These are phyloP conservation scores for Phanerochaete carnosa DNA, from an alignment of 768 basidiomycete genomes.

Conservation along the genomic window DNA sequence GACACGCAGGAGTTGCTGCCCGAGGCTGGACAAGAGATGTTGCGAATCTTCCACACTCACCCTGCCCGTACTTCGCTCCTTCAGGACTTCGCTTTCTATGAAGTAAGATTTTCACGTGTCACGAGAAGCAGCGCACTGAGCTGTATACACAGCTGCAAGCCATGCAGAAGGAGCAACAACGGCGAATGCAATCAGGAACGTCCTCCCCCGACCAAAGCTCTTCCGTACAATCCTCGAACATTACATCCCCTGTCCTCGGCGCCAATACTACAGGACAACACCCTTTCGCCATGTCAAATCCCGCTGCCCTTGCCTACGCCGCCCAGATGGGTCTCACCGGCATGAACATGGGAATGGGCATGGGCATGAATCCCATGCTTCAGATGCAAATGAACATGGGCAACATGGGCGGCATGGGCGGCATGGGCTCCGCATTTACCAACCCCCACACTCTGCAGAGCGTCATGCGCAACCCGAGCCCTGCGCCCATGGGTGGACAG, in stretches of 20 bases:
- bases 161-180: conserved; percentile 63
- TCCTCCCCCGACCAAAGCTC: conserved; percentile 28
- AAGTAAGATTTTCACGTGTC: conserved; percentile 44
- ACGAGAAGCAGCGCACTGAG: not conserved
- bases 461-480: conserved; percentile 80
- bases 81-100: conserved; percentile 92
- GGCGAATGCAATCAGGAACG: conserved; percentile 24
- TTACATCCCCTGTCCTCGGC: conserved; percentile 35
- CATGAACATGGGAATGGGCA: conserved; percentile 48
- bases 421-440: conserved; percentile 47
- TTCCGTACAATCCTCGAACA: conserved; percentile 20
- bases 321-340: conserved; percentile 45
- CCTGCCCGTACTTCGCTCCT: conserved; percentile 90
- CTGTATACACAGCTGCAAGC: conserved; percentile 63
- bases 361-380: conserved; percentile 61
- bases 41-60: conserved; percentile 92
- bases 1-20: conserved; percentile 97
- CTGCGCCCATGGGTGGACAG: conserved; percentile 42
- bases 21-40: conserved; percentile 95
- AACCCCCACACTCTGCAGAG: conserved; percentile 80
- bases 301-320: conserved; percentile 53
- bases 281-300: conserved; percentile 46
- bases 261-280: conserved; percentile 40
- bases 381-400: conserved; percentile 46
- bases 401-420: conserved; percentile 27